A percentile compares a stretch with the other conserved stretches of the same genome.
Conservation (phyloP, 345 rosid genomes). For the Odontarrhena argentea region DNA sequence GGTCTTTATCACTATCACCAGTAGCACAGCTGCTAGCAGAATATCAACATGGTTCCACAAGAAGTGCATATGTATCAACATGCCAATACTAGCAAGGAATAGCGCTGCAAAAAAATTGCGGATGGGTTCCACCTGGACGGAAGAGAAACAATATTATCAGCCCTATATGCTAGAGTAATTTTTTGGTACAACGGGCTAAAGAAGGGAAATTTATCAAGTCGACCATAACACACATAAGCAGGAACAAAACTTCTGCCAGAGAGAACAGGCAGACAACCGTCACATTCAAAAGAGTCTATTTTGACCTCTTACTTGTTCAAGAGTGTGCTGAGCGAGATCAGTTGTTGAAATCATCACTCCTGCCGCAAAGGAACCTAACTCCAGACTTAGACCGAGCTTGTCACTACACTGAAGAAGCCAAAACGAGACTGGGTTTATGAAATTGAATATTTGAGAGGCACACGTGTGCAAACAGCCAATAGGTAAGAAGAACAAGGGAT, state of each 20-base stretch:
- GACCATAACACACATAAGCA: background rate
- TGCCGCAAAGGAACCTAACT: conserved; percentile 97
- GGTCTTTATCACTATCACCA: conserved; percentile 78
- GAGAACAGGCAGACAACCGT: conserved; percentile 4
- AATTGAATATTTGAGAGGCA: background rate
- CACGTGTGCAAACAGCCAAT: conserved; percentile 24
- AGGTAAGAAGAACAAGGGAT: conserved; percentile 40
- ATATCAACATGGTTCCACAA: conserved; percentile 94
- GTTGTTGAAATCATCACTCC: conserved; percentile 99
- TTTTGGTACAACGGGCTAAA: background rate
- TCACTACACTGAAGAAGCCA: conserved; percentile 84
- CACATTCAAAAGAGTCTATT: conserved; percentile 21
- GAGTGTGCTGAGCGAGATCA: conserved; percentile 92
- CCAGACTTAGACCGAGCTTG: conserved; percentile 95
- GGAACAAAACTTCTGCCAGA: conserved; percentile 1
- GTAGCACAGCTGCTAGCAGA: conserved; percentile 75
- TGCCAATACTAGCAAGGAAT: conserved; percentile 92
- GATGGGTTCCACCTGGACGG: conserved; percentile 80
- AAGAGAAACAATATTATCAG: conserved; percentile 1
- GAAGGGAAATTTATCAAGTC: conserved; percentile 11
- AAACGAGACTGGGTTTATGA: conserved; percentile 23
- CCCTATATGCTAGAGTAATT: background rate
- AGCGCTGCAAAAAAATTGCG: conserved; percentile 94
- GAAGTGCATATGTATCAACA: conserved; percentile 87
- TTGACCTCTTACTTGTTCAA: conserved; percentile 72